Conservation (phyloP, 176 grass and related monocot species). For the Saccharum officinarum region DNA sequence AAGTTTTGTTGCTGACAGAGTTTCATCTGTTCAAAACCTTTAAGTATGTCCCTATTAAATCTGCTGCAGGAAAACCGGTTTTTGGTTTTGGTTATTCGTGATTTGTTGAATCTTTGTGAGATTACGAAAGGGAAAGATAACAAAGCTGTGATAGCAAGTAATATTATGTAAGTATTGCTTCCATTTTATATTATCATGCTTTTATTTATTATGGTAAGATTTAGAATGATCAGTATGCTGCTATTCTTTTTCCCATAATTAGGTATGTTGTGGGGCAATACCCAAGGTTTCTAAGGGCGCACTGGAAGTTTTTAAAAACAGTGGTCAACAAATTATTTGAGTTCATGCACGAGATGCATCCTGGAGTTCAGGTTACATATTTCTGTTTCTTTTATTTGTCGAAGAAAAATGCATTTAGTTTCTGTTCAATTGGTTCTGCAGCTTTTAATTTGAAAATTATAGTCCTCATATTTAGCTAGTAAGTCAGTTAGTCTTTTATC, state of each 20-base stretch:
- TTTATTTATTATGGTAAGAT: not conserved
- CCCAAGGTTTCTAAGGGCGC: constrained; percentile 69
- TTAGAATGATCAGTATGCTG: not conserved
- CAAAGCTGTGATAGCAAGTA: constrained; percentile 83
- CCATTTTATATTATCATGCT: not conserved
- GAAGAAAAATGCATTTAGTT: constrained; percentile 5
- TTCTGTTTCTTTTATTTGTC: constrained; percentile 10
- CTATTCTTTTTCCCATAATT: not conserved
- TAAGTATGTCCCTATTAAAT: not conserved
- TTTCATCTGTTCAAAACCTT: not conserved
- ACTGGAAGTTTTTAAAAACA: constrained; percentile 80
- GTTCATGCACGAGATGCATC: constrained; percentile 85
- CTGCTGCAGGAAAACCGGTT: constrained; percentile 72
- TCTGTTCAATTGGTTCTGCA: constrained; percentile 41
- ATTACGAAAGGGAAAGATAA: constrained; percentile 82
- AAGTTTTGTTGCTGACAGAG: not conserved
- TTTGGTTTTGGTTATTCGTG: constrained; percentile 80
- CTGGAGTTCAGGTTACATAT: constrained; percentile 28
- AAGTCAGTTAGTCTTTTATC: not conserved
- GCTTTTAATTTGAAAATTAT: not conserved
- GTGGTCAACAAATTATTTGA: constrained; percentile 88
- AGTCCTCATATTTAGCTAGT: not conserved
- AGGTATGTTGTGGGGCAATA: constrained; percentile 87
- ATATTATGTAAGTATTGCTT: constrained; percentile 61
- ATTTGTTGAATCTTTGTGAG: constrained; percentile 75